These are phyloP conservation scores for Termitomyces sp. DNA, from an alignment of 768 basidiomycete species.

Conservation along the genomic window DNA sequence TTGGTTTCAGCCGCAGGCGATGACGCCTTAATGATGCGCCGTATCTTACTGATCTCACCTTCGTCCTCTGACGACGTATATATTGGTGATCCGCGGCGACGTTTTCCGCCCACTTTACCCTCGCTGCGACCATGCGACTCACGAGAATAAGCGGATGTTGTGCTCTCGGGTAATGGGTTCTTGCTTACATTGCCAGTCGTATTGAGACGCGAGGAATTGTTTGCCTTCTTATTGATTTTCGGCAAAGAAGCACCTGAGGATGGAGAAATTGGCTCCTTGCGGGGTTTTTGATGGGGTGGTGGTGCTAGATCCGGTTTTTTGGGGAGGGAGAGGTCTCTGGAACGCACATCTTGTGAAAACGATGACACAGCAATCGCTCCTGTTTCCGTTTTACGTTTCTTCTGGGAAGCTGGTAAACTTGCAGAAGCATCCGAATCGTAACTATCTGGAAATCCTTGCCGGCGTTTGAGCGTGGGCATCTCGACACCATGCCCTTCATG, in stretches of 20 bases:
- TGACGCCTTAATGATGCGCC: slow-evolving; percentile 13
- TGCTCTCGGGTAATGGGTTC: slow-evolving; percentile 12
- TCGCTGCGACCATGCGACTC: slow-evolving; percentile 14
- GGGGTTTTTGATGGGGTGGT: slow-evolving; percentile 31
- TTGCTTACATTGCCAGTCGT: slow-evolving; percentile 7
- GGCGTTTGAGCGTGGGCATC: slow-evolving; percentile 36
- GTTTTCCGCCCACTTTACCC: slow-evolving; percentile 29
- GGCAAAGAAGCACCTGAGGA: slow-evolving; percentile 16
- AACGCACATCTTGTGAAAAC: slow-evolving; percentile 16
- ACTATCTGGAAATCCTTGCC: slow-evolving; percentile 27
- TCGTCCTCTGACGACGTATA: slow-evolving; percentile 71
- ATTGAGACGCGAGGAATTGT: slow-evolving; percentile 4
- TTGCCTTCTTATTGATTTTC: slow-evolving; percentile 19
- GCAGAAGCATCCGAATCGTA: slow-evolving; percentile 28
- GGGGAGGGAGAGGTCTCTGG: slow-evolving; percentile 26
- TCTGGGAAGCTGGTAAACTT: slow-evolving; percentile 22
- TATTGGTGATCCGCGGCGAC: slow-evolving; percentile 54
- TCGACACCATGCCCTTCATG: slow-evolving; percentile 16
- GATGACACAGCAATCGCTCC: slow-evolving; percentile 15
- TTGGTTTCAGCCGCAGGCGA: slow-evolving; percentile 24
- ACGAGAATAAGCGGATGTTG: slow-evolving; percentile 17
- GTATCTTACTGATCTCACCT: slow-evolving; percentile 30
- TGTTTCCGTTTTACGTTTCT: slow-evolving; percentile 43
- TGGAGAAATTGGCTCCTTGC: slow-evolving; percentile 34
- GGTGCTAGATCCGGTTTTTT: slow-evolving; percentile 34